phyloP scores from a whole-genome alignment of 306 rosid species.

The Begonia fuchsioides region DNA sequence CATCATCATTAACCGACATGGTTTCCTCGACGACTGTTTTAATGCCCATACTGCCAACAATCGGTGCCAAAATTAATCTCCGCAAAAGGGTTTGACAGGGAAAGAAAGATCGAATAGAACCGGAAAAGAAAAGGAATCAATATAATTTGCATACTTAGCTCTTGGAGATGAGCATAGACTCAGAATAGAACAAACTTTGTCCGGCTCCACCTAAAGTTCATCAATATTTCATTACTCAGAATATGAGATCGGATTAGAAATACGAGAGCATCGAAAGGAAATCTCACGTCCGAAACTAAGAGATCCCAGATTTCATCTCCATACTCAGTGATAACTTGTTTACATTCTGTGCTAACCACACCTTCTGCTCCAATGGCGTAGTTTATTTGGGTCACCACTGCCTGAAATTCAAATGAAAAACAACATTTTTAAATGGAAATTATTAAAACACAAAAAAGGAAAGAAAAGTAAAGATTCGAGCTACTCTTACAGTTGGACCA shows the following conservation, averaged over 20 bases:
- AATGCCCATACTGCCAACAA: constrained; percentile 36
- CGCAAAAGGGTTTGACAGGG: background rate
- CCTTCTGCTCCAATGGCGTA: constrained; percentile 93
- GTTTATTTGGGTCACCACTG: constrained; percentile 66
- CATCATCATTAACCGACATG: constrained; percentile 18
- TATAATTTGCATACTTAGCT: constrained; percentile 14
- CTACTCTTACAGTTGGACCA: constrained; percentile 60
- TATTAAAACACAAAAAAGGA: constrained; percentile 2
- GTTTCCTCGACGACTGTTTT: constrained; percentile 45
- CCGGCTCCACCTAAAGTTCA: constrained; percentile 40
- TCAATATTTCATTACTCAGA: background rate
- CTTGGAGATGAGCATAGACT: constrained; percentile 36
- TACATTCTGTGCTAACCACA: constrained; percentile 60
- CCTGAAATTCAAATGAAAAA: constrained; percentile 18
- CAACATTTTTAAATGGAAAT: background rate
- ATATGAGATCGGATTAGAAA: background rate
- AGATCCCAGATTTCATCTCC: constrained; percentile 83
- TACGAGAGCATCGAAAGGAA: constrained; percentile 2
- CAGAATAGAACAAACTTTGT: constrained; percentile 42
- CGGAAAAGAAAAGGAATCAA: background rate
- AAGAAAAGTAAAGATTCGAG: background rate
- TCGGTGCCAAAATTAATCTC: background rate
- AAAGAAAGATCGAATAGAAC: background rate
- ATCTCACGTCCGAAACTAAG: constrained; percentile 48
- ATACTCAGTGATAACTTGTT: constrained; percentile 47